A percentile compares a stretch with the other conserved stretches of the same genome.
Evolutionary conservation across 176 grass and related monocot species (phyloP).

Genomic region (Alopecurus myosuroides): DNA sequence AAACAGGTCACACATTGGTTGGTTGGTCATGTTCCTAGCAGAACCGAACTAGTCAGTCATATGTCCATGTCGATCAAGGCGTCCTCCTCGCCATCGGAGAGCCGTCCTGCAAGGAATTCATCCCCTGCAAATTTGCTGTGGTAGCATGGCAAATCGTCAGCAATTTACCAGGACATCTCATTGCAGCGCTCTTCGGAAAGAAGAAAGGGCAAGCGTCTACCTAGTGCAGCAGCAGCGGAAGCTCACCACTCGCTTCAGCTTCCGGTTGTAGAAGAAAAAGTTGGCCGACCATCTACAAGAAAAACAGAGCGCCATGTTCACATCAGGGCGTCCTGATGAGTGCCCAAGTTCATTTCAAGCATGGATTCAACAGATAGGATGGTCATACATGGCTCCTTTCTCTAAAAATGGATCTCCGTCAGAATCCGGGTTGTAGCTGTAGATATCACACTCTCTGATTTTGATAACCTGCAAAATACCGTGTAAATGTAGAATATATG

Average conservation of each 20-base stretch:
- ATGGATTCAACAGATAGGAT: neutral
- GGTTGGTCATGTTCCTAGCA: constrained; percentile 13
- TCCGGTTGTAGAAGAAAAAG: constrained; percentile 96
- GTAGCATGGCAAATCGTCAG: neutral
- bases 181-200: neutral
- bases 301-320: neutral
- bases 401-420: constrained; percentile 79
- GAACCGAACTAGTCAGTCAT: constrained; percentile 30
- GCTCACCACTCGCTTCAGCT: constrained; percentile 87
- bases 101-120: constrained; percentile 40
- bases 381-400: constrained; percentile 85
- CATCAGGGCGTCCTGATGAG: constrained; percentile 12
- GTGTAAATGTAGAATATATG: constrained; percentile 7
- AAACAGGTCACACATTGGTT: constrained; percentile 9
- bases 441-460: constrained; percentile 82
- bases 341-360: neutral
- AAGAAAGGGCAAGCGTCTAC: constrained; percentile 21
- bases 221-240: constrained; percentile 88
- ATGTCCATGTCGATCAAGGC: constrained; percentile 87
- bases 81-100: constrained; percentile 56
- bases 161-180: neutral
- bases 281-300: constrained; percentile 84
- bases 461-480: constrained; percentile 67
- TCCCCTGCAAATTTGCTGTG: constrained; percentile 67
- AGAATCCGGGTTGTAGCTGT: constrained; percentile 88